A percentile compares a stretch with the other conserved stretches of the same genome.
phyloP scores from a whole-genome alignment of 345 rosid genomes.

The Pistacia vera region DNA sequence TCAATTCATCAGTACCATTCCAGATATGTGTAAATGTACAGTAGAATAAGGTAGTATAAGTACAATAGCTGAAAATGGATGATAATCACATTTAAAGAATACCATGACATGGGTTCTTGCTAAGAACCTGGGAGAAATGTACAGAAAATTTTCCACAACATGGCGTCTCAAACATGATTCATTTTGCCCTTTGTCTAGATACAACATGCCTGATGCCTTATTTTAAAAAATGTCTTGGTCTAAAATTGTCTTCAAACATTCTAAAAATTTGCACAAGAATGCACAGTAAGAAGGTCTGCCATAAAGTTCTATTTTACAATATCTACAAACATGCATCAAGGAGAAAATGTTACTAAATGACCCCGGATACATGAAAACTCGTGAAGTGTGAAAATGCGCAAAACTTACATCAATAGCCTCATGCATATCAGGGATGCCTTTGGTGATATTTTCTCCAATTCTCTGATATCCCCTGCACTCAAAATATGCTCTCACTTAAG shows the following conservation, averaged over 20 bases:
- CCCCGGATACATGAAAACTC: background rate
- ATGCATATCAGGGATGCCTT: slow-evolving; percentile 74
- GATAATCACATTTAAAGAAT: background rate
- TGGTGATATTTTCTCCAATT: slow-evolving; percentile 78
- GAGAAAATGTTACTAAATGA: background rate
- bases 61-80: background rate
- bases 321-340: background rate
- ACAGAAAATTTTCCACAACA: background rate
- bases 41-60: background rate
- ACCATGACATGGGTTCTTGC: background rate
- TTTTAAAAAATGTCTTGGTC: background rate
- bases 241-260: no score
- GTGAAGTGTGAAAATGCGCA: background rate
- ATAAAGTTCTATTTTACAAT: background rate
- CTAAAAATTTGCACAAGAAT: background rate
- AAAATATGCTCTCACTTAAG: slow-evolving; percentile 9
- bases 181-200: background rate
- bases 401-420: slow-evolving; percentile 85
- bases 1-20: background rate
- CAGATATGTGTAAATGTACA: background rate
- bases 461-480: slow-evolving; percentile 84
- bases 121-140: background rate
- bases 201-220: background rate
- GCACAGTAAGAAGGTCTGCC: background rate
- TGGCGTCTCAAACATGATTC: background rate